Conservation (phyloP, 2,329 filamentous ascomycete genomes). For the Esteya vermicola region DNA sequence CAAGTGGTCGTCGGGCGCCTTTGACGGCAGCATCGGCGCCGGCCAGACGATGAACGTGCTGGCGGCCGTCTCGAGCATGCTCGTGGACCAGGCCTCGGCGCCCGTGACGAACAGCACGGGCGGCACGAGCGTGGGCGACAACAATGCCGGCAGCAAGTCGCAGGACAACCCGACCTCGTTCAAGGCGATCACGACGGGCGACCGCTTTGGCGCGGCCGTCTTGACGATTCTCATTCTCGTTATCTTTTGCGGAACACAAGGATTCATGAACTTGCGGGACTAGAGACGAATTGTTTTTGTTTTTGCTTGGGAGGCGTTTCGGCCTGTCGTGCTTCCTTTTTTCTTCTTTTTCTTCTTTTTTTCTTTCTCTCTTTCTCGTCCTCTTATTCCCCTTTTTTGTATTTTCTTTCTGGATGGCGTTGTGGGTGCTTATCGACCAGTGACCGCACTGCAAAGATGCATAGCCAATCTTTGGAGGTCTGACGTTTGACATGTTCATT, state of each 20-base stretch:
- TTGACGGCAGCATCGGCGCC: constrained; percentile 35
- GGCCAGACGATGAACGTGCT: constrained; percentile 42
- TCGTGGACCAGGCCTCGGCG: constrained; percentile 18
- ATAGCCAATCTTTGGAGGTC: not conserved
- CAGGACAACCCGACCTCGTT: constrained; percentile 8
- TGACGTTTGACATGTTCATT: constrained; percentile 4
- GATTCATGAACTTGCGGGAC: constrained; percentile 17
- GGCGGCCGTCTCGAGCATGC: constrained; percentile 30
- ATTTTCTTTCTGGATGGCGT: no score
- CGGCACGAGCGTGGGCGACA: constrained; percentile 34
- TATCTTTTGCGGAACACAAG: constrained; percentile 22
- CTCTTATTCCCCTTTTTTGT: not conserved
- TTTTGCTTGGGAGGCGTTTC: not conserved
- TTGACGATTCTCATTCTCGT: constrained; percentile 41
- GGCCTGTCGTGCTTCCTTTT: not conserved
- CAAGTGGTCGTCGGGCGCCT: constrained; percentile 31
- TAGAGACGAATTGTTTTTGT: not conserved
- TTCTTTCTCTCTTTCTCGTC: not conserved
- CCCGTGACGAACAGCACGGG: constrained; percentile 28
- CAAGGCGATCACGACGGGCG: constrained; percentile 36
- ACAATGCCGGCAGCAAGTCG: constrained; percentile 26
- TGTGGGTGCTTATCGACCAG: no score
- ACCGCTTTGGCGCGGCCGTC: constrained; percentile 50
- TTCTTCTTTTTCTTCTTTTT: not conserved
- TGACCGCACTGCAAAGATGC: not conserved